Base-by-base conservation (phyloP, 2,329 filamentous ascomycete species). In the Lithohypha guttulata region DNA sequence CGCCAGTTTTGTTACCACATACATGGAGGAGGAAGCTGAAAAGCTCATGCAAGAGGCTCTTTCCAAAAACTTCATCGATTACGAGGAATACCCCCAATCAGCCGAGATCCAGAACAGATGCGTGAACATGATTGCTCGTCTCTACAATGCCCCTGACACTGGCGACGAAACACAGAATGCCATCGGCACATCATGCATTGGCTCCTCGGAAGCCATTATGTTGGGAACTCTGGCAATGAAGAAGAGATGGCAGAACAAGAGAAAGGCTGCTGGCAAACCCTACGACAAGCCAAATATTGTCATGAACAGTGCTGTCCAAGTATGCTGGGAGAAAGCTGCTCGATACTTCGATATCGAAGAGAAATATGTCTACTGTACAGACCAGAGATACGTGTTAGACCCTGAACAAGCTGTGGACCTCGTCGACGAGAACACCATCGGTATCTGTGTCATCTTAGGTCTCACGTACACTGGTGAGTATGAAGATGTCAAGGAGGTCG, bases 391-490 rank as follows among this genome's bases (percentile, higher is more conserved):
- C 44, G 73, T 78, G 6, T 77, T 80, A 51, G 75, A 79, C 51
- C 75, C 76, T 2, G 62, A 76, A 54, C 60, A 77, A 57, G 71
- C 72, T 2, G 71, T 79, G 10, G 65, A 75, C 36, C 57, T 79
- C 18, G 62, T 78, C 5, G 76, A 80, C 44, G 75, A 80, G 62
- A 80, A 80, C 59, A 80, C 76, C 3, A 95, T 96, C 54, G 89
- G 89, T 44, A 95, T 95, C 53, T 94, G 86, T 56, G 73, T 77
- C 42, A 95, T 96, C 50, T 64, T 96, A 2, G 89, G 87, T 6
- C 91, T 85, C 2, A 96, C 89, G 0, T 95, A 95, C 62, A 95
- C 89, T 0, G 89, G 89, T 45, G 82, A 95, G 66, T 93, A 96
- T 54, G 89, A 95, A 63, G 86, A 95, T 53, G 79, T 87, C 56